These are phyloP conservation scores for Wickerhamiella infanticola DNA, from an alignment of 1,139 yeast species.

Conservation along the genomic window DNA sequence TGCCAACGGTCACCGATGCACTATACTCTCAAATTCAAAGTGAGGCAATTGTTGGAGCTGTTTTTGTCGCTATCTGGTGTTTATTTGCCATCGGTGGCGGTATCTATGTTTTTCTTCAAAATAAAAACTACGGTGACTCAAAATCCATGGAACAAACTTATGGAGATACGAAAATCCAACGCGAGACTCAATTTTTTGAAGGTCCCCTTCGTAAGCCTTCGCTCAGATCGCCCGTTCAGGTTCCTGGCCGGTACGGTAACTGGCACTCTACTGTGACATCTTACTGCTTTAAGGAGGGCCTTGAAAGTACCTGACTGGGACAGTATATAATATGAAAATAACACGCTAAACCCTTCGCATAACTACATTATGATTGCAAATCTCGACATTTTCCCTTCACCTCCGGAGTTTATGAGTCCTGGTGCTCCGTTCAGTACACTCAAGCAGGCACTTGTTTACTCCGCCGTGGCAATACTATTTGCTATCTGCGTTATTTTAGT, in stretches of 20 bases:
- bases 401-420: too few relatives aligned
- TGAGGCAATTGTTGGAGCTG: conserved; percentile 8
- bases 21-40: conserved; percentile 4
- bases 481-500: too few relatives aligned
- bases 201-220: conserved; percentile 6
- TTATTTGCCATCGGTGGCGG: background rate
- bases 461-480: too few relatives aligned
- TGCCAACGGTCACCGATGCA: background rate
- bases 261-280: background rate
- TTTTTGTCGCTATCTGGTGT: conserved; percentile 5
- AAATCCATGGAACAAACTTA: background rate
- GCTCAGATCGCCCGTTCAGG: background rate
- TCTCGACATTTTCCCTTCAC: too few relatives aligned
- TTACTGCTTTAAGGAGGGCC: too few relatives aligned
- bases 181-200: conserved; percentile 7
- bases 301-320: too few relatives aligned
- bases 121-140: background rate
- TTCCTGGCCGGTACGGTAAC: background rate
- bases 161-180: background rate
- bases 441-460: too few relatives aligned
- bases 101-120: background rate
- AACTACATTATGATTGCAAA: too few relatives aligned
- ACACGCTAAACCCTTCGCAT: too few relatives aligned
- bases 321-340: too few relatives aligned
- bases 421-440: too few relatives aligned